A percentile compares a stretch with the other conserved stretches of the same genome.
These are phyloP conservation scores for Apostasia ramifera DNA, from an alignment of 106 monocot genomes.

Conservation along the genomic window DNA sequence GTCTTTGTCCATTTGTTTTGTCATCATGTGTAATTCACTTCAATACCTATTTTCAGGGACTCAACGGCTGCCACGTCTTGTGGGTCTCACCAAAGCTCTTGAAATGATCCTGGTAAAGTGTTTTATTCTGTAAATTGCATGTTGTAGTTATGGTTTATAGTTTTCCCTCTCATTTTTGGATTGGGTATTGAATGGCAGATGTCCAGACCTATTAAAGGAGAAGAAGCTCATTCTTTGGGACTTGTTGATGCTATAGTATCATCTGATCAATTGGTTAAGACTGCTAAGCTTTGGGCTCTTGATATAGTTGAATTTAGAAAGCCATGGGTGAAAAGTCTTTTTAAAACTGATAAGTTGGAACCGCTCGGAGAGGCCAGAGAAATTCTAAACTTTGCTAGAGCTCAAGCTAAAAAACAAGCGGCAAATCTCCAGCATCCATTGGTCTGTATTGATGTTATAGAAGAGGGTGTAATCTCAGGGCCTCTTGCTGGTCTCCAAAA, in stretches of 20 bases:
- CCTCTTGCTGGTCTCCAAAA: constrained; percentile 75
- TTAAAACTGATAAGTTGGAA: constrained; percentile 74
- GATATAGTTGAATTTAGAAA: constrained; percentile 64
- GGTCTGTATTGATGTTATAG: constrained; percentile 84
- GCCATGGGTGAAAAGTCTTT: constrained; percentile 77
- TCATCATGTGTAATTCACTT: neutral
- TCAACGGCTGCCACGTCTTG: constrained; percentile 86
- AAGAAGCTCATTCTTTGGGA: constrained; percentile 60
- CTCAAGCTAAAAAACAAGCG: constrained; percentile 52
- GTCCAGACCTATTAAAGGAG: constrained; percentile 78
- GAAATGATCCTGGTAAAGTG: constrained; percentile 83
- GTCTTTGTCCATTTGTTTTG: no score
- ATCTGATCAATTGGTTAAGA: constrained; percentile 42
- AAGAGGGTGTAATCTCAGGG: constrained; percentile 77
- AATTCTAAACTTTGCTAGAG: constrained; percentile 74
- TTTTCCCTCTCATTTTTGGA: neutral
- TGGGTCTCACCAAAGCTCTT: constrained; percentile 83
- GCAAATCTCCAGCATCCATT: constrained; percentile 62
- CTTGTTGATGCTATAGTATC: constrained; percentile 67
- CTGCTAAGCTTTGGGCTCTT: constrained; percentile 72
- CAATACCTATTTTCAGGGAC: constrained; percentile 44
- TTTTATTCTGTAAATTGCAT: neutral
- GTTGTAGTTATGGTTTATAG: neutral
- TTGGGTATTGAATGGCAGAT: constrained; percentile 23
- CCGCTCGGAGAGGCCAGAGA: constrained; percentile 58